Base-by-base conservation (phyloP, 306 rosid genomes). In the Vigna angularis region DNA sequence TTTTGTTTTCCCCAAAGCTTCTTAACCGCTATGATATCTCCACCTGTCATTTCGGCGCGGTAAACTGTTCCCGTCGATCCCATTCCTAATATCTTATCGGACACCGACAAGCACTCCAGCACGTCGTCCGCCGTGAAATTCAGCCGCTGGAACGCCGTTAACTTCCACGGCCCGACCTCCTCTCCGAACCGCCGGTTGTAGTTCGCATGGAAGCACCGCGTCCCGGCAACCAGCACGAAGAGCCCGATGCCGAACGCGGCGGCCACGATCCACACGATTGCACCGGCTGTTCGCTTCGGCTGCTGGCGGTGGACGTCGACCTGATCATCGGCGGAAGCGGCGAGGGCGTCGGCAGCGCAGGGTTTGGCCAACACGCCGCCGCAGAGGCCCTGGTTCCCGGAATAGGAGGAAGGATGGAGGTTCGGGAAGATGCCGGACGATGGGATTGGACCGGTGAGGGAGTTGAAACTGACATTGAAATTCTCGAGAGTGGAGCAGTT, bases 61-160 rank as follows among this genome's bases (percentile, higher is more conserved):
- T 91, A 95, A 1, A 95, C 99, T 0, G 98, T 91, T 1, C 99
- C 99, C 0, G 98, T 81, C 73, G 97, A 89, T 64, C 99, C 98
- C 99, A 91, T 95, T 32, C 99, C 99, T 0, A 94, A 11, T 5
- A 92, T 86, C 82, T 91, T 89, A 36, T 93, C 88, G 0, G 98
- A 87, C 87, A 84, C 85, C 4, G 94, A 78, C 61, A 91, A 36
- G n/a, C 99, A 90, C 73, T 92, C 97, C 0, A 90, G 30, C 9
- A 95, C 99, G 6, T 91, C 98, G 3, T 93, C 99, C 64, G 93
- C 98, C 83, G 98, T 86, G 90, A 93, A 95, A 42, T 93, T 93
- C 56, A 95, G 34, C 73, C 98, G 89, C 34, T 95, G 99, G 49
- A 93, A 95, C 24, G 99, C 97, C 32, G 94, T 95, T 50, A 95